Evolutionary conservation across 177 flowering plant species (phyloP), one percentile per base, ranked within the genome.

Genomic region (Telopea speciosissima): DNA sequence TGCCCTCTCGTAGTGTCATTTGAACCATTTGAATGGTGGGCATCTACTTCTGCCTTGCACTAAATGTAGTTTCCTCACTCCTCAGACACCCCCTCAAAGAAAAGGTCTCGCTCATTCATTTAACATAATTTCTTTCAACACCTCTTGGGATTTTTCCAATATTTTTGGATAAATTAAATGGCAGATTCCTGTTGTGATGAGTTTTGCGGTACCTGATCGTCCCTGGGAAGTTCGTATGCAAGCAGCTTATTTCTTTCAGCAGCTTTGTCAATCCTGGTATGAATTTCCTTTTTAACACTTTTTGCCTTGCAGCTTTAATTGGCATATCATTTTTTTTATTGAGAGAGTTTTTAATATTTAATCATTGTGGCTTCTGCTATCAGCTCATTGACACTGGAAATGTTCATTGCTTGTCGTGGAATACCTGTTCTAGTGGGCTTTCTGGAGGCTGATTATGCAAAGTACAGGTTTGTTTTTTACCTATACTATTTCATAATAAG

Each of bases 331-430:
- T 14, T 3, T 63, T 67, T 25, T 54, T 11, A 59, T 56, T 56
- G 67, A 49, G 8, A 49, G 44, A 71, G 65, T 36, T 73, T 21
- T 36, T 28, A 22, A 45, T 14, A 26, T 17, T 58, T 71, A 23
- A 67, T 52, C 44, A 59, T 58, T 6, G 54, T 65, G 40, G 65
- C 56, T 60, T 69, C 61, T 77, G 73, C 62, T 67, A 0, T 83
- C 92, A 95, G 99, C 81, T 78, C 97, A 56, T 88, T 88, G 80
- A 95, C 98, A 24, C 83, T 95, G 80, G 98, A 93, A 81, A 95
- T 95, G 98, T 93, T 95, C 81, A 87, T 95, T 75, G 96, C 99
- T 60, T 91, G 96, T 76, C 90, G 91, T 66, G 99, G 99, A 65
- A 95, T 95, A 77, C 98, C 97, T 62, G 84, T 93, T 75, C 78